These are phyloP conservation scores for Pisolithus sp. DNA, from an alignment of 768 basidiomycete genomes.

Conservation along the genomic window DNA sequence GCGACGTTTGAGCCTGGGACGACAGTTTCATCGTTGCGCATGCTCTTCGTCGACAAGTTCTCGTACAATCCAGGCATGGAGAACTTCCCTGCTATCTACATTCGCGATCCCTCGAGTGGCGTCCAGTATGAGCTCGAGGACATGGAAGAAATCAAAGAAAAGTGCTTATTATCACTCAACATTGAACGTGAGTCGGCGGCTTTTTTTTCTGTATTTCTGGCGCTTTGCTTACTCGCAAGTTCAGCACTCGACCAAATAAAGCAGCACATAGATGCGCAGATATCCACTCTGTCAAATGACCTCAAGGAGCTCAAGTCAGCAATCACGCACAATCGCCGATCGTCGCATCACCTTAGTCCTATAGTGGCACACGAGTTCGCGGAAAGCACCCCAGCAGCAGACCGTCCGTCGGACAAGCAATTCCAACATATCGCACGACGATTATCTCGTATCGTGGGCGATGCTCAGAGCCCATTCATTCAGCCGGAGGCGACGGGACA, in stretches of 20 bases:
- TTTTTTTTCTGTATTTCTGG: background rate
- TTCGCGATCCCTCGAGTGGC: conserved; percentile 85
- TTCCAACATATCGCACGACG: conserved; percentile 69
- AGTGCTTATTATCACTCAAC: conserved; percentile 83
- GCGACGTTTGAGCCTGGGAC: conserved; percentile 62
- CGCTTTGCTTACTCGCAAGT: conserved; percentile 8
- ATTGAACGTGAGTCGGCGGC: conserved; percentile 78
- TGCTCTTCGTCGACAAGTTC: conserved; percentile 93
- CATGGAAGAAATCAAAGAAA: conserved; percentile 85
- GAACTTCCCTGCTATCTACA: conserved; percentile 93
- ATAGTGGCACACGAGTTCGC: conserved; percentile 51
- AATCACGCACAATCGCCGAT: conserved; percentile 51
- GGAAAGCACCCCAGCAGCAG: conserved; percentile 58
- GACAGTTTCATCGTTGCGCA: conserved; percentile 67
- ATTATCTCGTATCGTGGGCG: conserved; percentile 63
- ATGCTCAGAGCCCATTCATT: conserved; percentile 32
- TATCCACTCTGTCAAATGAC: conserved; percentile 77
- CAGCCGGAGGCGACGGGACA: conserved; percentile 63
- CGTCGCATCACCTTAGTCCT: conserved; percentile 41
- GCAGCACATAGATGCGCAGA: conserved; percentile 93
- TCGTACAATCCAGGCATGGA: conserved; percentile 89
- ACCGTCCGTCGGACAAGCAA: conserved; percentile 69
- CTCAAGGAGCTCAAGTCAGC: conserved; percentile 79
- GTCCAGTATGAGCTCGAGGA: conserved; percentile 96
- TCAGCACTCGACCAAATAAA: conserved; percentile 97